Evolutionary conservation across 2,329 filamentous ascomycete genomes (phyloP).

Genomic region (Colletotrichum echinochloae): DNA sequence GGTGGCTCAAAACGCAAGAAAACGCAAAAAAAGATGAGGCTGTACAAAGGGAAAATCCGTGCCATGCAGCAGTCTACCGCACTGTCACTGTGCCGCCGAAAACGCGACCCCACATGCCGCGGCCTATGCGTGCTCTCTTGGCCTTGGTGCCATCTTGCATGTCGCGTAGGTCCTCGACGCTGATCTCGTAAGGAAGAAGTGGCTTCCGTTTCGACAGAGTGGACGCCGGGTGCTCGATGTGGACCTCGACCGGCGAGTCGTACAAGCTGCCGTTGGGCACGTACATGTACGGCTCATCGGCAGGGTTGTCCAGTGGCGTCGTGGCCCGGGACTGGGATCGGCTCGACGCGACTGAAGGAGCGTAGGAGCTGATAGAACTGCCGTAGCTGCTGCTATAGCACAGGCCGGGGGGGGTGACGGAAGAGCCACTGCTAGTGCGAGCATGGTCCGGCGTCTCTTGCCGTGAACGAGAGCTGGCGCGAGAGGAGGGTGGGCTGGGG

Average conservation of each 20-base stretch:
- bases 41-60: conserved; percentile 14
- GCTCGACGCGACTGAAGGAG: conserved; percentile 59
- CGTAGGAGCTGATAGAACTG: conserved; percentile 58
- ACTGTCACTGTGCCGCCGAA: conserved; percentile 59
- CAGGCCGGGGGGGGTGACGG: conserved; percentile 60
- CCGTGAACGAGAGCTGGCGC: conserved; percentile 56
- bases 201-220: conserved; percentile 48
- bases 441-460: conserved; percentile 55
- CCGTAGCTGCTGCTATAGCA: conserved; percentile 56
- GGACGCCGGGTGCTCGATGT: conserved; percentile 54
- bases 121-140: conserved; percentile 61
- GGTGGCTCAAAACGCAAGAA: conserved; percentile 36
- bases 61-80: conserved; percentile 46
- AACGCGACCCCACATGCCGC: conserved; percentile 66
- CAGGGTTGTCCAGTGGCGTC: conserved; percentile 62
- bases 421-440: conserved; percentile 53
- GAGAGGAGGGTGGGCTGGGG: conserved; percentile 60
- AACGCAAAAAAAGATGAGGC: conserved; percentile 32
- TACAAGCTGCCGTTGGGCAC: conserved; percentile 57
- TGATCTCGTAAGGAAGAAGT: conserved; percentile 67
- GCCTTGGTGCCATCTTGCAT: conserved; percentile 60
- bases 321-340: conserved; percentile 60
- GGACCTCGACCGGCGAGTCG: conserved; percentile 62
- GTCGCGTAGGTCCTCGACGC: conserved; percentile 63
- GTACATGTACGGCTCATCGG: conserved; percentile 58